Percentiles rank a stretch among this genome's conserved stretches.
Evolutionary conservation across 2,329 filamentous ascomycete species (phyloP).

Genomic region (Colletotrichum liaoningense): DNA sequence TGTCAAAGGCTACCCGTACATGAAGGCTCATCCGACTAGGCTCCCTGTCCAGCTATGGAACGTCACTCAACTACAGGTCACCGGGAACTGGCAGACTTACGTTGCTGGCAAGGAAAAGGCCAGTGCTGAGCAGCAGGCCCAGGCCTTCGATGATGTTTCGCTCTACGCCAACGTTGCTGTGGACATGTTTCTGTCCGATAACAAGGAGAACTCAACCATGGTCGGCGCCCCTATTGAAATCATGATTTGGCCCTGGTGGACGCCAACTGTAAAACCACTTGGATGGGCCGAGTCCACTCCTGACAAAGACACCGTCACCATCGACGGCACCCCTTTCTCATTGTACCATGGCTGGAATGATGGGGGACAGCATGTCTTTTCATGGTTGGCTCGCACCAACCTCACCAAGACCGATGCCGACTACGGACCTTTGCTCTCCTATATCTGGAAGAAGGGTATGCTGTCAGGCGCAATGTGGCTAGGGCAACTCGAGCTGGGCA

Average conservation of each 20-base stretch:
- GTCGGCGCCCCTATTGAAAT: constrained; percentile 32
- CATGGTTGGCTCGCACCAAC: constrained; percentile 30
- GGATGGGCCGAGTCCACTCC: constrained; percentile 32
- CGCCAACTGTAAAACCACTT: constrained; percentile 31
- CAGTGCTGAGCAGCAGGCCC: constrained; percentile 20
- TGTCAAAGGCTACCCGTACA: constrained; percentile 30
- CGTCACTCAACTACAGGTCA: constrained; percentile 27
- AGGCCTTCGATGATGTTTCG: constrained; percentile 20
- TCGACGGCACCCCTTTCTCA: constrained; percentile 31
- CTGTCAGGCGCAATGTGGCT: constrained; percentile 29
- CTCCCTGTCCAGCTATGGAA: constrained; percentile 33
- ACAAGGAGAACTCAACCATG: constrained; percentile 29
- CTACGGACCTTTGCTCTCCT: constrained; percentile 29
- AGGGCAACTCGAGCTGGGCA: constrained; percentile 30
- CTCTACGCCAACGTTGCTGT: constrained; percentile 35
- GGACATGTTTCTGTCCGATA: constrained; percentile 32
- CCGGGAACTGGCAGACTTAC: constrained; percentile 29
- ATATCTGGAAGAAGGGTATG: constrained; percentile 33
- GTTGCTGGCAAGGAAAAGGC: constrained; percentile 29
- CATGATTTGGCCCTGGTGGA: constrained; percentile 35
- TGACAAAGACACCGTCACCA: constrained; percentile 26
- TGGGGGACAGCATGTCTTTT: constrained; percentile 33
- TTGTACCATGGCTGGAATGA: constrained; percentile 35
- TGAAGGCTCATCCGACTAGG: constrained; percentile 27
- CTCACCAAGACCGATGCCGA: constrained; percentile 29